A percentile compares a stretch with the other conserved stretches of the same genome.
These are phyloP conservation scores for Amphibolis antarctica DNA, from an alignment of 106 monocot genomes.

Conservation along the genomic window DNA sequence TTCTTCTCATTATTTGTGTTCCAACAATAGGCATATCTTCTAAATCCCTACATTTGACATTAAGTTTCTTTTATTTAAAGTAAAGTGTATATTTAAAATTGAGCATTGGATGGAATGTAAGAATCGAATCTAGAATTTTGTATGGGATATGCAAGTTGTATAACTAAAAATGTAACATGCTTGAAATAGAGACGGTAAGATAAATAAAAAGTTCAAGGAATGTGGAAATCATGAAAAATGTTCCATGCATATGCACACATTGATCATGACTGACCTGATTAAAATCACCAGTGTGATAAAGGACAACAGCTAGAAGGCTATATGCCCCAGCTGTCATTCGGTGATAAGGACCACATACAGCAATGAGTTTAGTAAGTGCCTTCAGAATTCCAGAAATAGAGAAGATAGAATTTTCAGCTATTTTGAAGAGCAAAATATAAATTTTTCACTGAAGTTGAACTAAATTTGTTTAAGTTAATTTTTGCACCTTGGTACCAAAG, in stretches of 20 bases:
- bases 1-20: no score
- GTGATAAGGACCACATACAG: constrained; percentile 96
- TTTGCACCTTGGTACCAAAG: constrained; percentile 74
- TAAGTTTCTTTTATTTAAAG: no score
- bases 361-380: constrained; percentile 91
- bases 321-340: constrained; percentile 98
- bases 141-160: no score
- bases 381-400: constrained; percentile 21
- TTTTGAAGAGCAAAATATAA: neutral
- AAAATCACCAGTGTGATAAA: constrained; percentile 95
- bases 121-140: no score
- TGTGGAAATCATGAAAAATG: no score
- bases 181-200: neutral
- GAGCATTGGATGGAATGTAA: no score
- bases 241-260: neutral
- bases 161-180: no score
- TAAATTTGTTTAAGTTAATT: neutral
- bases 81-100: no score
- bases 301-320: constrained; percentile 92
- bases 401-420: neutral
- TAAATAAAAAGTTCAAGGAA: neutral
- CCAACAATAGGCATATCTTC: no score
- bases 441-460: neutral
- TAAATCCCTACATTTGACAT: no score
- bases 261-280: constrained; percentile 50